phyloP scores from a whole-genome alignment of 1,284 basidiomycete genomes.

The Tylopilus sp. region DNA sequence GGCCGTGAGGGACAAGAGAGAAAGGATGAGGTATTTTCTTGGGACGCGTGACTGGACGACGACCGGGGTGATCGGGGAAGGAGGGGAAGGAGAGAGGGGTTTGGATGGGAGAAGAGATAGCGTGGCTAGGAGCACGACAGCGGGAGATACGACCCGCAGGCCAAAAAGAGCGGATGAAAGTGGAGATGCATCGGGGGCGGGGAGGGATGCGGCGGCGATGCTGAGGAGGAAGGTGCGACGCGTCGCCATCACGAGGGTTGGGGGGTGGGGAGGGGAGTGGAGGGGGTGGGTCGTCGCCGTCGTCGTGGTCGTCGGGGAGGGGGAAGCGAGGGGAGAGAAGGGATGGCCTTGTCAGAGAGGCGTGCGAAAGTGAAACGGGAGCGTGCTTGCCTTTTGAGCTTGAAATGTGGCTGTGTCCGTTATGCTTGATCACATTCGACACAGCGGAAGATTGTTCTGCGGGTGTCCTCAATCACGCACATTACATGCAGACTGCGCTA shows the following conservation, averaged over 20 bases:
- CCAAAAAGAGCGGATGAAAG: slow-evolving; percentile 46
- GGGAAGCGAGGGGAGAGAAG: slow-evolving; percentile 19
- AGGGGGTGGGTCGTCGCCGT: slow-evolving; percentile 18
- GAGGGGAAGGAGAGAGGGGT: slow-evolving; percentile 43
- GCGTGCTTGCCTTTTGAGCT: slow-evolving; percentile 32
- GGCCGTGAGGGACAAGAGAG: slow-evolving; percentile 67
- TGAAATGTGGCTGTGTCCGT: slow-evolving; percentile 28
- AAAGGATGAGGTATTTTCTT: slow-evolving; percentile 67
- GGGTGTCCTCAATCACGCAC: slow-evolving; percentile 22
- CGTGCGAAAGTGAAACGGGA: slow-evolving; percentile 28
- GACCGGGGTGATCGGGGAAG: slow-evolving; percentile 69
- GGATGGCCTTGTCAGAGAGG: slow-evolving; percentile 25
- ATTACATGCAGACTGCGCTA: slow-evolving; percentile 14
- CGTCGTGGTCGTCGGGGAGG: slow-evolving; percentile 20
- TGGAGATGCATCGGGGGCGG: slow-evolving; percentile 28
- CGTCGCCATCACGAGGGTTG: slow-evolving; percentile 22
- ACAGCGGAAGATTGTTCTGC: not conserved
- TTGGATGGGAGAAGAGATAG: slow-evolving; percentile 55
- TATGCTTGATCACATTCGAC: not conserved
- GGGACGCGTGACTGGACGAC: slow-evolving; percentile 68
- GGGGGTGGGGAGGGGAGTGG: not conserved
- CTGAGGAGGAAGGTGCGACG: slow-evolving; percentile 22
- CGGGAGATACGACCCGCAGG: slow-evolving; percentile 61
- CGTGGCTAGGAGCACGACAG: slow-evolving; percentile 55
- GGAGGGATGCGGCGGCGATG: slow-evolving; percentile 26